Conservation (phyloP, 768 basidiomycete genomes). For the Tylopilus plumbeoviolaceoides region DNA sequence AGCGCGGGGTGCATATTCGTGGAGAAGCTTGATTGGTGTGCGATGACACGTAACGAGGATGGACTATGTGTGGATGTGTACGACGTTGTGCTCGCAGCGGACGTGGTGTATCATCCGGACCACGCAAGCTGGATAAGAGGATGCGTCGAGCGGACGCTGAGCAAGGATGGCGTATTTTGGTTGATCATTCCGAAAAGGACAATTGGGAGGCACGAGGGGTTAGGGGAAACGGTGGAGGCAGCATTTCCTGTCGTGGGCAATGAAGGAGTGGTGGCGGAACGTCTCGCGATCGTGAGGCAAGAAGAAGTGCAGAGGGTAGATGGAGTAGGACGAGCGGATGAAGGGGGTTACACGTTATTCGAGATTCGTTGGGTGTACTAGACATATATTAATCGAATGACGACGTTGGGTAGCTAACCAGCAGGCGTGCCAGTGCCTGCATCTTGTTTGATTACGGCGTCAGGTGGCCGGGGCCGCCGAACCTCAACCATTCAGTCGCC, state of each 20-base stretch:
- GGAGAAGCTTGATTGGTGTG: constrained; percentile 61
- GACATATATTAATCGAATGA: not conserved
- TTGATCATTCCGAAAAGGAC: constrained; percentile 68
- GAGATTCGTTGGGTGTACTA: constrained; percentile 55
- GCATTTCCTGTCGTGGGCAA: constrained; percentile 38
- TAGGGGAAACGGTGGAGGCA: constrained; percentile 51
- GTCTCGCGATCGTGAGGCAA: constrained; percentile 43
- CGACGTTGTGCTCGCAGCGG: constrained; percentile 73
- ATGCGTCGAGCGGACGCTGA: constrained; percentile 54
- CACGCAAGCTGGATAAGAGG: constrained; percentile 67
- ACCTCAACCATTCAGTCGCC: no score
- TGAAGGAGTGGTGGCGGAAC: constrained; percentile 1
- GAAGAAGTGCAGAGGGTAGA: constrained; percentile 46
- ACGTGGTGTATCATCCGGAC: constrained; percentile 69
- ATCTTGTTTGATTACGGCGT: no score
- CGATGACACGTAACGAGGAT: constrained; percentile 27
- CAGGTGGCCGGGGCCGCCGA: no score
- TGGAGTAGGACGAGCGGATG: constrained; percentile 64
- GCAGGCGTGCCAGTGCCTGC: no score
- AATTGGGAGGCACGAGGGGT: constrained; percentile 58
- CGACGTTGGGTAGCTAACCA: no score
- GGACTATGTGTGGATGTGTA: constrained; percentile 31
- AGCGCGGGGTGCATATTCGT: constrained; percentile 40
- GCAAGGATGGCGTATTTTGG: constrained; percentile 55
- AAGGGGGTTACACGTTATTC: constrained; percentile 64